Base-by-base conservation (phyloP, 2,329 filamentous ascomycete species). In the Pleomassaria siparia region DNA sequence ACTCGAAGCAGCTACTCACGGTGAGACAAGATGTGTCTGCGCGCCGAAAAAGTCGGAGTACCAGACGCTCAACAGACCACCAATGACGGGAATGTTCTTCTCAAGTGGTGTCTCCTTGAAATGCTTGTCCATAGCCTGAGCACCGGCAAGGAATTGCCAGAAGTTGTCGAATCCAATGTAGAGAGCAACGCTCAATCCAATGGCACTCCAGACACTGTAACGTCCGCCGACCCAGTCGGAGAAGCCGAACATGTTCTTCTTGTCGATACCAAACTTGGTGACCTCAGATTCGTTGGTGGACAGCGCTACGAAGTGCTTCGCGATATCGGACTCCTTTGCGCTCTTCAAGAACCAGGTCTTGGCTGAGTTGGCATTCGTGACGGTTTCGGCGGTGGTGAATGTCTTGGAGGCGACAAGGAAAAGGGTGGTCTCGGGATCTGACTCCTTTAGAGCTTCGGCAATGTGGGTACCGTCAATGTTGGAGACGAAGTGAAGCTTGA, bases 381-480 rank as follows among this genome's bases (percentile, higher is more conserved):
- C 87, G 40, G 94, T 99, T 82, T 99, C 94, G 49, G 94, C 94
- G 9, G 94, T 99, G 55, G 94, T 99, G 76, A 99, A 99, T 55
- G 94, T 99, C 86, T 99, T 99, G 74, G 92, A 97, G 47, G 94
- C 94, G 62, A 99, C 84, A 62, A 99, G 82, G 86, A 99, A 97
- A 56, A 99, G 87, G n/a, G 94, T 96, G 40, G 92, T 96, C 79
- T 99, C 94, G 40, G 92, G 92, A 73, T 99, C 85, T 8, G 92
- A 95, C 64, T 85, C 76, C 69, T 84, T 86, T 51, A 97, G 83
- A 42, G 94, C 91, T 78, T 99, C 94, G 40, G 91, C 89, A 72
- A 97, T 90, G 79, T 99, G 94, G 46, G 94, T 99, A 60, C 94
- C 94, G 71, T 99, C 94, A 70, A 99, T 97, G 82, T 99, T 99